Evolutionary conservation across 2,329 filamentous ascomycete species (phyloP).

Genomic region (Colletotrichum karsti): DNA sequence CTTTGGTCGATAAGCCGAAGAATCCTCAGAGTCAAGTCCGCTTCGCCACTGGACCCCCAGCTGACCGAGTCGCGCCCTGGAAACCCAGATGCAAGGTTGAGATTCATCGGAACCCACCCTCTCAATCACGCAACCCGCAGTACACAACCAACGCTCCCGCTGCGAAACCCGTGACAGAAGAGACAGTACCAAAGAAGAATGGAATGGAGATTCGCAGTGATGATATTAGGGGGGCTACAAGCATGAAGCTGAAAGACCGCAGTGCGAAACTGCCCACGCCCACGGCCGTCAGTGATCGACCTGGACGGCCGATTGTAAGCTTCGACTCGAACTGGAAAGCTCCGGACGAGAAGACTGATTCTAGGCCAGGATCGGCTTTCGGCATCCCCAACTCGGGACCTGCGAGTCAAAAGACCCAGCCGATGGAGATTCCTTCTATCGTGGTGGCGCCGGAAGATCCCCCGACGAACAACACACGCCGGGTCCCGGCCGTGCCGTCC

Average conservation of each 20-base stretch:
- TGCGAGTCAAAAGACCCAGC: constrained; percentile 53
- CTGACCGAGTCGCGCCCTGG: constrained; percentile 46
- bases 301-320: constrained; percentile 95
- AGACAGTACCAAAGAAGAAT: constrained; percentile 71
- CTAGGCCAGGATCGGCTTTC: constrained; percentile 51
- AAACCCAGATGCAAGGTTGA: constrained; percentile 58
- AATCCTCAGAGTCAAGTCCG: constrained; percentile 69
- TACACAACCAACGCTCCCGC: constrained; percentile 75
- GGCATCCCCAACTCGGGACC: background rate
- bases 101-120: constrained; percentile 85
- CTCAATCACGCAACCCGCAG: constrained; percentile 81
- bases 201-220: constrained; percentile 85
- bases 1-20: constrained; percentile 56
- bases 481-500: constrained; percentile 49
- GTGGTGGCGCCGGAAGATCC: constrained; percentile 59
- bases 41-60: constrained; percentile 56
- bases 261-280: constrained; percentile 89
- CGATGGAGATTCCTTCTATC: constrained; percentile 62
- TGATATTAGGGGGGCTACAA: constrained; percentile 90
- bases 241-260: constrained; percentile 86
- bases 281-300: constrained; percentile 88
- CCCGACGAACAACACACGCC: constrained; percentile 33
- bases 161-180: constrained; percentile 38
- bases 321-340: constrained; percentile 88
- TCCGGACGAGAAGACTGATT: constrained; percentile 75